Conservation (phyloP, 192 early-diverging fungal genomes). For the Funneliformis mosseae region DNA sequence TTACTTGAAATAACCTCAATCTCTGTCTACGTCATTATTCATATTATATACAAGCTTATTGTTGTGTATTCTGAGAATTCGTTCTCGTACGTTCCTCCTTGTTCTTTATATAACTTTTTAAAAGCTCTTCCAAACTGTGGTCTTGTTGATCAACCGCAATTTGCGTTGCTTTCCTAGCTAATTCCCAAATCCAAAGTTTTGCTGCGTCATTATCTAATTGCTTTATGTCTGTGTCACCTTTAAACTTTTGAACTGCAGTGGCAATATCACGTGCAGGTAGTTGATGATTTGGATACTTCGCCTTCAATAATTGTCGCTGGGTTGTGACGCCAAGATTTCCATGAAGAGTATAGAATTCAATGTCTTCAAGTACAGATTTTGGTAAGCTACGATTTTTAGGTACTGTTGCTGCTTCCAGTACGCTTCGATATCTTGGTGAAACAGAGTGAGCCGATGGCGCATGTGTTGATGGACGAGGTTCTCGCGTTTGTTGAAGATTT, state of each 20-base stretch:
- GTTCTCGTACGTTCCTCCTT: constrained; percentile 23
- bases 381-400: constrained; percentile 31
- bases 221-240: constrained; percentile 23
- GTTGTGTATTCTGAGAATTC: neutral
- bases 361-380: constrained; percentile 29
- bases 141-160: constrained; percentile 31
- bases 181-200: constrained; percentile 35
- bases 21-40: too few relatives aligned
- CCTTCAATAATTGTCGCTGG: constrained; percentile 34
- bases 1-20: too few relatives aligned
- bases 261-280: constrained; percentile 29
- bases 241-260: constrained; percentile 28
- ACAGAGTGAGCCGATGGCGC: neutral
- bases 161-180: constrained; percentile 26
- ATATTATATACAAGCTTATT: neutral
- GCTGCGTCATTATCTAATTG: constrained; percentile 31
- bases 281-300: constrained; percentile 33
- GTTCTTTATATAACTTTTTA: constrained; percentile 30
- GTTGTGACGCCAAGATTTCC: constrained; percentile 27
- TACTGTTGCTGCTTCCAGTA: constrained; percentile 28
- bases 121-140: constrained; percentile 24
- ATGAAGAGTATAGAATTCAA: constrained; percentile 32
- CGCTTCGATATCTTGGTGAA: constrained; percentile 27
- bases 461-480: constrained; percentile 16
- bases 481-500: constrained; percentile 26